Conservation (phyloP, 352 stramenopile species). For the Phytopythium kandeliae region DNA sequence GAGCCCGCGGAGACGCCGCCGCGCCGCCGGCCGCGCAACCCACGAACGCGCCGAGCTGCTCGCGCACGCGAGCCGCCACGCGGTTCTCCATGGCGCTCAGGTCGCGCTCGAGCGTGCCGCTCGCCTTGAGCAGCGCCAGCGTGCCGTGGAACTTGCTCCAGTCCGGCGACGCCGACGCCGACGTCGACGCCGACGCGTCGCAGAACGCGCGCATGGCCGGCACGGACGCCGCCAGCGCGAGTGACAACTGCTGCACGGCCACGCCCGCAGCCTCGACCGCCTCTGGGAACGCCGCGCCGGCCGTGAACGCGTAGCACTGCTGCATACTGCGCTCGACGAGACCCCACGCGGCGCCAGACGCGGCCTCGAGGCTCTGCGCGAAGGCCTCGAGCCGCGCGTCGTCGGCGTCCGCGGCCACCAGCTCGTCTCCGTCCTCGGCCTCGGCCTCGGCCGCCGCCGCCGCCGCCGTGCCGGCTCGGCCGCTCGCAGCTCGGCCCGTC, state of each 20-base stretch:
- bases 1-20: slow-evolving; percentile 21
- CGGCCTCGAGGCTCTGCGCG: slow-evolving; percentile 52
- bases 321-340: slow-evolving; percentile 48
- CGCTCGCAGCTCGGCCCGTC: background rate
- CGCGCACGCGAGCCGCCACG: slow-evolving; percentile 42
- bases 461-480: background rate
- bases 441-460: slow-evolving; percentile 8
- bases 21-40: slow-evolving; percentile 10
- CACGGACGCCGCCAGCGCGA: slow-evolving; percentile 27
- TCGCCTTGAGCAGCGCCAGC: slow-evolving; percentile 54
- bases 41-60: slow-evolving; percentile 45
- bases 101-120: slow-evolving; percentile 43
- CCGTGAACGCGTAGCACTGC: slow-evolving; percentile 53
- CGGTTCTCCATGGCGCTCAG: slow-evolving; percentile 40
- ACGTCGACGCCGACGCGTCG: slow-evolving; percentile 12
- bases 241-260: slow-evolving; percentile 42
- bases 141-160: slow-evolving; percentile 74
- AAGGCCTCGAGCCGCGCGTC: slow-evolving; percentile 45
- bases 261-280: slow-evolving; percentile 31
- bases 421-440: slow-evolving; percentile 19
- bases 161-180: slow-evolving; percentile 19
- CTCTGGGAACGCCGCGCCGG: slow-evolving; percentile 52
- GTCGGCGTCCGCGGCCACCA: slow-evolving; percentile 10
- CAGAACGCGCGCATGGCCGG: slow-evolving; percentile 42
- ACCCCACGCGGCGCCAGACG: slow-evolving; percentile 26